Evolutionary conservation across 1,284 basidiomycete species (phyloP).

Genomic region (Ceratobasidium sp.): DNA sequence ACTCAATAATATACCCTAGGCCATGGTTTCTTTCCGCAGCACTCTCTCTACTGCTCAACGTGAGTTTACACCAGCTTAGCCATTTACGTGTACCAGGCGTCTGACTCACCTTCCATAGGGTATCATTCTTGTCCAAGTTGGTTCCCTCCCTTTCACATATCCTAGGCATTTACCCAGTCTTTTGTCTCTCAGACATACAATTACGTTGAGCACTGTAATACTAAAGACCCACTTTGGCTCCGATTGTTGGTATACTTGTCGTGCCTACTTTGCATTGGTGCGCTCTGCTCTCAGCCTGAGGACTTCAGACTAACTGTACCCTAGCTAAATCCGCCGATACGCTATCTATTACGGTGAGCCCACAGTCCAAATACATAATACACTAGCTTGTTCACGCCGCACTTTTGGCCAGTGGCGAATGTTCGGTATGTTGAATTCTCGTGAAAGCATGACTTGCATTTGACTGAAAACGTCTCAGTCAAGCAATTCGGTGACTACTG

Average conservation of each 20-base stretch:
- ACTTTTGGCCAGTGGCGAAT: slow-evolving; percentile 14
- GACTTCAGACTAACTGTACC: background rate
- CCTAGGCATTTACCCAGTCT: too few species aligned
- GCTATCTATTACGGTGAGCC: background rate
- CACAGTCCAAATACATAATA: background rate
- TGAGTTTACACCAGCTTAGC: background rate
- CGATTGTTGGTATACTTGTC: slow-evolving; percentile 19
- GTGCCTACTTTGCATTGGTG: slow-evolving; percentile 22
- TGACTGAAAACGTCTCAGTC: slow-evolving; percentile 9
- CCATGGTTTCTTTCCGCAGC: slow-evolving; percentile 17
- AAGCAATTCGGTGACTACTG: slow-evolving; percentile 32
- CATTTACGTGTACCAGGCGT: background rate
- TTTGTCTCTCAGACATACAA: slow-evolving; percentile 12
- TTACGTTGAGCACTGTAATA: slow-evolving; percentile 8
- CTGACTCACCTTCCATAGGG: background rate
- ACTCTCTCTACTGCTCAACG: slow-evolving; percentile 21
- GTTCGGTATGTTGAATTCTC: slow-evolving; percentile 9
- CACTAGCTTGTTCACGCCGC: background rate
- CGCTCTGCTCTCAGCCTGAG: background rate
- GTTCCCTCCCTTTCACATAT: background rate
- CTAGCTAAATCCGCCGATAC: slow-evolving; percentile 24
- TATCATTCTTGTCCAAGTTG: slow-evolving; percentile 25
- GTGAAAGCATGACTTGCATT: background rate
- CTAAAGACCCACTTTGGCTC: slow-evolving; percentile 8
- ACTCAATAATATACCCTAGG: background rate